Base-by-base conservation (phyloP, 2,329 filamentous ascomycete genomes). In the Thelonectria olida region DNA sequence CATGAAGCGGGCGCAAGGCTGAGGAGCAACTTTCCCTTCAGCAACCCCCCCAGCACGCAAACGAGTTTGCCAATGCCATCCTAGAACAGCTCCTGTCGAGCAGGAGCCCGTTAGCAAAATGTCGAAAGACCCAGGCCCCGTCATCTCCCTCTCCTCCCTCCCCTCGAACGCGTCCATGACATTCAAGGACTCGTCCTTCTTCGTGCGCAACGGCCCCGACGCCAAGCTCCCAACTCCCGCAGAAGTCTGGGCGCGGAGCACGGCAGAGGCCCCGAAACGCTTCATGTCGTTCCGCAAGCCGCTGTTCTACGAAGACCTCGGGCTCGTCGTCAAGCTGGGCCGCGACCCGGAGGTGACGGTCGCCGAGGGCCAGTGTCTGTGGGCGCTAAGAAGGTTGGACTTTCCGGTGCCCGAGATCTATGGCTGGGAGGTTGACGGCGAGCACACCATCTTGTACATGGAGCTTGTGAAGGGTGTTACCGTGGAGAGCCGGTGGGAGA, bases 321-420 rank as follows among this genome's bases (percentile, higher is more conserved):
- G 47, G 15, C 64, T 65, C 27, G 12, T 63, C n/a, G 64, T 62
- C n/a, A 65, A 65, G 22, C 56, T 55, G 7, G 58, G 52, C 17
- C 4, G 54, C 22, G 31, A 17, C 20, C n/a, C 44, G 1, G 3
- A 27, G 0, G 61, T 41, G 36, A 22, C 12, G 5, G 15, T 48
- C 58, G 19, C 50, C 53, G 52, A 62, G 36, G 58, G 51, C 27
- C 58, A 57, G 42, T 62, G 54, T 17, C 56, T 62, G 13, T 59
- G 28, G 19, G 52, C 55, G 25, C 41, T 57, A 42, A 22, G 34
- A 5, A 2, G 25, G 3, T 4, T 13, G n/a, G 50, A 25, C 10
- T 41, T 53, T 28, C 38, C 25, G 4, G 25, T 42, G 25, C 50
- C 50, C 20, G 41, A 47, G 31, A 27, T 38, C 5, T 54, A 47